Percentiles rank a stretch among this genome's conserved stretches.
These are phyloP conservation scores for Termitomyces sp. DNA, from an alignment of 1,284 basidiomycete genomes.

Conservation along the genomic window DNA sequence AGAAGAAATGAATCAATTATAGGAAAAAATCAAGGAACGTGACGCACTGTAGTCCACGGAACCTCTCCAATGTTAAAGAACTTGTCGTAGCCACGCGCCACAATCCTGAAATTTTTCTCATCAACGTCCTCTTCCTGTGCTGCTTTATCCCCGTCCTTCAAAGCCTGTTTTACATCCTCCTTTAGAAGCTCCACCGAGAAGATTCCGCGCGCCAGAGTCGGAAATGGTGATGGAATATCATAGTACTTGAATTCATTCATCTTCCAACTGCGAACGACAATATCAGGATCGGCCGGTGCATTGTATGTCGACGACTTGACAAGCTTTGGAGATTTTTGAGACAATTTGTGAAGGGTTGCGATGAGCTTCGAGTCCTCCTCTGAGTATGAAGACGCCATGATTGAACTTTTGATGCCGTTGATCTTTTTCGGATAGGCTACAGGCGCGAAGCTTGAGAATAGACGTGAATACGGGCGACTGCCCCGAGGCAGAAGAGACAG, in stretches of 20 bases:
- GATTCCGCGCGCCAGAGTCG: conserved; percentile 84
- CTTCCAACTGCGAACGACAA: conserved; percentile 81
- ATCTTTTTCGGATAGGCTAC: neutral
- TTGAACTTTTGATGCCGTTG: neutral
- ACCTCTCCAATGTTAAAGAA: conserved; percentile 99
- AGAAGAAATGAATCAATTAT: conserved; percentile 5
- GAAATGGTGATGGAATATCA: conserved; percentile 83
- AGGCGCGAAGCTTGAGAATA: conserved; percentile 8
- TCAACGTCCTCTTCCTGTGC: conserved; percentile 22
- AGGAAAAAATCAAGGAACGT: neutral
- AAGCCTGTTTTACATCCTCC: neutral
- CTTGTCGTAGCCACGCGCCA: conserved; percentile 95
- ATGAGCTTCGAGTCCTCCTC: conserved; percentile 55
- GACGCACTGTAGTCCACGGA: conserved; percentile 84
- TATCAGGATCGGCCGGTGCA: conserved; percentile 49
- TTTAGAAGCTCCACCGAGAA: conserved; percentile 57
- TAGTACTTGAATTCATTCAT: conserved; percentile 96
- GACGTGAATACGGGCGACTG: conserved; percentile 8
- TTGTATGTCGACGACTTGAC: conserved; percentile 51
- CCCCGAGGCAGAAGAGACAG: conserved; percentile 12
- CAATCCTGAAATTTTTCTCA: conserved; percentile 58
- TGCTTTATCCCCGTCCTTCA: conserved; percentile 5
- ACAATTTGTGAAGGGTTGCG: conserved; percentile 42
- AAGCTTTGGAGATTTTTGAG: conserved; percentile 53
- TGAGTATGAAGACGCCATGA: conserved; percentile 16